These are phyloP conservation scores for Metarhizium anisopliae DNA, from an alignment of 2,329 filamentous ascomycete genomes.

Conservation along the genomic window DNA sequence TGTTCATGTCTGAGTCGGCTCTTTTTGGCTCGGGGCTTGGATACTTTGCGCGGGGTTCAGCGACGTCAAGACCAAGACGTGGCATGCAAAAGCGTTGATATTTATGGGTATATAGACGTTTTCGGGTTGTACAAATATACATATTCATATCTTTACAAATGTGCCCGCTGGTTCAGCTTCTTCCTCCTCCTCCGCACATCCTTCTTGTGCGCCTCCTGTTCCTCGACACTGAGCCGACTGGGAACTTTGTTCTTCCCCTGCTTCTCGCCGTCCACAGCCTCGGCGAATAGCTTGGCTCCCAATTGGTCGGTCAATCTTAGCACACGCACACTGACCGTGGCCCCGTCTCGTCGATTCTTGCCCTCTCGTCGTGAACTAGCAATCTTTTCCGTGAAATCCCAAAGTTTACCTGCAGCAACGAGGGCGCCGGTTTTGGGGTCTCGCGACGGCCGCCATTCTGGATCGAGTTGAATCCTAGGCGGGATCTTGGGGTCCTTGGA, in stretches of 20 bases:
- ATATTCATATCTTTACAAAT: constrained; percentile 26
- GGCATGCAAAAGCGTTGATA: background rate
- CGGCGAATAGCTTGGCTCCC: constrained; percentile 60
- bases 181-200: constrained; percentile 37
- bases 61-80: background rate
- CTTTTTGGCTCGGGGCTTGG: background rate
- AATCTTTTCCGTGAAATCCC: constrained; percentile 88
- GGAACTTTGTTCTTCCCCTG: constrained; percentile 27
- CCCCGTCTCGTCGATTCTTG: constrained; percentile 91
- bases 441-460: constrained; percentile 65
- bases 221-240: constrained; percentile 40
- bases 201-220: constrained; percentile 34
- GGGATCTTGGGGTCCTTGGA: constrained; percentile 54
- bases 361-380: constrained; percentile 76
- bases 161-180: constrained; percentile 40
- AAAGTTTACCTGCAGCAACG: constrained; percentile 64
- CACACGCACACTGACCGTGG: constrained; percentile 77
- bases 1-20: background rate
- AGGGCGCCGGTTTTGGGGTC: constrained; percentile 53
- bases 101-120: background rate
- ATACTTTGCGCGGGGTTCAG: no score
- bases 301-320: constrained; percentile 67
- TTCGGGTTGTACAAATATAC: background rate
- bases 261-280: constrained; percentile 32
- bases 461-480: constrained; percentile 57